Evolutionary conservation across 257 asterid species (phyloP).

Genomic region (Nicotiana benthamiana): DNA sequence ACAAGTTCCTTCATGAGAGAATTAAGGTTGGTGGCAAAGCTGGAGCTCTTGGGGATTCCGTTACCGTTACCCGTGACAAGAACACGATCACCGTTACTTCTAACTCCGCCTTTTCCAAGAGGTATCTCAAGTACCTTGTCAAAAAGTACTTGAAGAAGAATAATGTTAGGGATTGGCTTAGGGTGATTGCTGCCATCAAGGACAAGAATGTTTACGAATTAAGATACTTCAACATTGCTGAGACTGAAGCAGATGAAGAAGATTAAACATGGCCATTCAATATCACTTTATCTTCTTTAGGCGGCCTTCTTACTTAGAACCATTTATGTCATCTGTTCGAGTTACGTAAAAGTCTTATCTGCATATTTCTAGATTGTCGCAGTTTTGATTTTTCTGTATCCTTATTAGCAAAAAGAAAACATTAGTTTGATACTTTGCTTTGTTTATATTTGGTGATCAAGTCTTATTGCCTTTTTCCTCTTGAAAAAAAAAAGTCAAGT

Average conservation of each 20-base stretch:
- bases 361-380: background rate
- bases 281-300: background rate
- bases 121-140: slow-evolving; percentile 69
- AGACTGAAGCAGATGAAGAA: slow-evolving; percentile 65
- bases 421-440: background rate
- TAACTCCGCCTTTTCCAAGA: slow-evolving; percentile 40
- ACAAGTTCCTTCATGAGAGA: slow-evolving; percentile 57
- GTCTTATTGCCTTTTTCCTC: background rate
- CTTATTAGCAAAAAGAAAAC: background rate
- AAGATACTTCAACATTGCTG: slow-evolving; percentile 82
- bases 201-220: slow-evolving; percentile 64
- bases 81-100: slow-evolving; percentile 50
- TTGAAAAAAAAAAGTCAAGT: too few species aligned
- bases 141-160: slow-evolving; percentile 81
- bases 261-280: slow-evolving; percentile 15
- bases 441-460: background rate
- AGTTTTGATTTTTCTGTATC: background rate
- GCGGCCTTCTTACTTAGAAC: too few species aligned
- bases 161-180: slow-evolving; percentile 79
- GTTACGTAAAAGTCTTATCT: background rate
- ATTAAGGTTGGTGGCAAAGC: slow-evolving; percentile 64
- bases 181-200: slow-evolving; percentile 74
- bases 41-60: slow-evolving; percentile 58
- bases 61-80: slow-evolving; percentile 46
- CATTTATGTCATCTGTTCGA: background rate